Percentiles rank a stretch among this genome's conserved stretches.
Evolutionary conservation across 129 eudicot species (phyloP).

Genomic region (Rutidosis leptorrhynchoides): DNA sequence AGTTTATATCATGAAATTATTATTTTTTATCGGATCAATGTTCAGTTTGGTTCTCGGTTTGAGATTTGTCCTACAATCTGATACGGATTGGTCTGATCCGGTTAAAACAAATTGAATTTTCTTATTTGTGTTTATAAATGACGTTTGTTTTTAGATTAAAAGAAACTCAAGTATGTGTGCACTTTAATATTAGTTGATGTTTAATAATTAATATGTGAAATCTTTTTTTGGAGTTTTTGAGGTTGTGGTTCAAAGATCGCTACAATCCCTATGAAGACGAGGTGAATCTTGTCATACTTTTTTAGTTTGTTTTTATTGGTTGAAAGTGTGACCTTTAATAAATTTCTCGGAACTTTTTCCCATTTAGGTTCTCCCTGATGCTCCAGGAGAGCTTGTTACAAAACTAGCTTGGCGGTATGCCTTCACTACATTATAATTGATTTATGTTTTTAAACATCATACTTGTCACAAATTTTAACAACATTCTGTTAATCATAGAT

Average conservation of each 20-base stretch:
- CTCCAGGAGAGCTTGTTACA: slow-evolving; percentile 88
- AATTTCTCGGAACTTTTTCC: neutral
- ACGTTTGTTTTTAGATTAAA: neutral
- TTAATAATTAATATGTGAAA: slow-evolving; percentile 17
- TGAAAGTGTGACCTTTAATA: neutral
- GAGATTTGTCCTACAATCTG: neutral
- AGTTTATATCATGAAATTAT: neutral
- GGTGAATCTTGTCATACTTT: slow-evolving; percentile 40
- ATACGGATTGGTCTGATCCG: neutral
- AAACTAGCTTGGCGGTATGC: slow-evolving; percentile 94
- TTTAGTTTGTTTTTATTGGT: neutral
- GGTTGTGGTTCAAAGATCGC: slow-evolving; percentile 89
- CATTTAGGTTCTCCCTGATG: slow-evolving; percentile 88
- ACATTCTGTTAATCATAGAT: neutral
- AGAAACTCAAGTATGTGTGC: neutral
- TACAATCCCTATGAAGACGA: slow-evolving; percentile 92
- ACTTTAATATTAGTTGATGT: neutral
- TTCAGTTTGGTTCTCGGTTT: neutral
- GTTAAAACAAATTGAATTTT: neutral
- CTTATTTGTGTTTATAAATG: neutral
- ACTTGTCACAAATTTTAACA: neutral
- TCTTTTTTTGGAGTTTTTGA: slow-evolving; percentile 74
- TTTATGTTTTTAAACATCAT: neutral
- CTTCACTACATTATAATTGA: slow-evolving; percentile 10
- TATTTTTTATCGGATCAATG: neutral